phyloP scores from a whole-genome alignment of 176 grass and related monocot genomes.

The Urochloa ruziziensis region DNA sequence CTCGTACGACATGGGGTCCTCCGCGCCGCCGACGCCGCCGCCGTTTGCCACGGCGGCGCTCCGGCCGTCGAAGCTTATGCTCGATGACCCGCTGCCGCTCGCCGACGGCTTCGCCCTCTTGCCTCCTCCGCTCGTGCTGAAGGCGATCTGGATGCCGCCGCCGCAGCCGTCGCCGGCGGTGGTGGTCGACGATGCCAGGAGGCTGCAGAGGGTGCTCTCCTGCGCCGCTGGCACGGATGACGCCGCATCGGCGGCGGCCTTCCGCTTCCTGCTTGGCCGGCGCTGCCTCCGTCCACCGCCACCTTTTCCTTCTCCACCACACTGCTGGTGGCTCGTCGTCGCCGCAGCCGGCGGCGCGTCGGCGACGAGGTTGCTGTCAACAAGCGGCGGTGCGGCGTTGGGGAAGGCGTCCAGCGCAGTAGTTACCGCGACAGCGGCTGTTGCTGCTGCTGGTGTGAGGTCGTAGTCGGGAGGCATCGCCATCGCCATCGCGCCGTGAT shows the following conservation, averaged over 20 bases:
- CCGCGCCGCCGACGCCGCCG: not conserved
- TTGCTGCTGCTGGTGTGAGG: constrained; percentile 32
- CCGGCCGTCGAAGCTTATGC: constrained; percentile 63
- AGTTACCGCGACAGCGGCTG: constrained; percentile 20
- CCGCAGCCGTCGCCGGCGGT: constrained; percentile 21
- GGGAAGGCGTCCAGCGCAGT: constrained; percentile 4
- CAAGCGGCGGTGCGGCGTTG: not conserved
- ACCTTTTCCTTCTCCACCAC: not conserved
- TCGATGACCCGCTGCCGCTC: constrained; percentile 35
- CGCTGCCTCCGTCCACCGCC: constrained; percentile 16
- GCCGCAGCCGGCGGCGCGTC: not conserved
- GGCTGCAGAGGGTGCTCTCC: constrained; percentile 40
- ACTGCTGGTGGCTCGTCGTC: constrained; percentile 26
- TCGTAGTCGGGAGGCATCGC: constrained; percentile 47
- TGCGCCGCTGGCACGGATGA: not conserved
- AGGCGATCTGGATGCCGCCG: constrained; percentile 60
- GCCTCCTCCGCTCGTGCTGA: constrained; percentile 10
- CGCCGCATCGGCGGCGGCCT: constrained; percentile 26
- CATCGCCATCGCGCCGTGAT: constrained; percentile 43
- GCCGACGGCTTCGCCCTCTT: constrained; percentile 42
- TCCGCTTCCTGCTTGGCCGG: constrained; percentile 41
- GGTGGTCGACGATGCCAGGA: constrained; percentile 30
- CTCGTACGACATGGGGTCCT: constrained; percentile 40
- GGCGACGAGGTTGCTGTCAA: not conserved
- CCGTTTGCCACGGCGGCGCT: not conserved